Evolutionary conservation across 164 flowering plant genomes (phyloP).

Genomic region (Dillenia turbinata): DNA sequence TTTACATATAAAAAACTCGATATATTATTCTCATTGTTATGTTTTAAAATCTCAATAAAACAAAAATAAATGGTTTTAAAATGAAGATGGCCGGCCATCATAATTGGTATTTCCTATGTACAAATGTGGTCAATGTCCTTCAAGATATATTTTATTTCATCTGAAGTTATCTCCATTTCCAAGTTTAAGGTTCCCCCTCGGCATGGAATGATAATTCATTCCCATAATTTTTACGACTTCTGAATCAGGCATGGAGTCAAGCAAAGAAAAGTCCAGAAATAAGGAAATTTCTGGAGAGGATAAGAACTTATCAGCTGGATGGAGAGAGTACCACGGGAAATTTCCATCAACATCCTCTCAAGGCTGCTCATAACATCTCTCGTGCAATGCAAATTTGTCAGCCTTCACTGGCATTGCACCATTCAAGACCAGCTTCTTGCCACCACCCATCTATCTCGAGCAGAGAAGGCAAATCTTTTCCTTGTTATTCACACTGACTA

Average conservation of each 20-base stretch:
- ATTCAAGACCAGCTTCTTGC: slow-evolving; percentile 5
- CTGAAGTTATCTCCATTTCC: too few species aligned
- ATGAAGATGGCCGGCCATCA: too few species aligned
- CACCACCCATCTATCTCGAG: not conserved
- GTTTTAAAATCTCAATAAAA: too few species aligned
- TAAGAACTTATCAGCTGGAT: not conserved
- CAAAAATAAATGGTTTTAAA: too few species aligned
- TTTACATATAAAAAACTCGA: too few species aligned
- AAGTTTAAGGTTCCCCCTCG: too few species aligned
- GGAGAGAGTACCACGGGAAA: slow-evolving; percentile 9
- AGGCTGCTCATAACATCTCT: slow-evolving; percentile 12
- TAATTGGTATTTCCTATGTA: too few species aligned
- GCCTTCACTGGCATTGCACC: slow-evolving; percentile 9
- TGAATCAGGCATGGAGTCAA: not conserved
- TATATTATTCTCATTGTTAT: too few species aligned
- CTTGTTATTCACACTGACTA: slow-evolving; percentile 7
- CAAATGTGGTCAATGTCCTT: too few species aligned
- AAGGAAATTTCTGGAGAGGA: not conserved
- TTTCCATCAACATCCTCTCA: slow-evolving; percentile 12
- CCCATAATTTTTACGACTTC: too few species aligned
- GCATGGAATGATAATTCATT: too few species aligned
- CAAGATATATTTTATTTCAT: too few species aligned
- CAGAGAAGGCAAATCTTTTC: slow-evolving; percentile 3
- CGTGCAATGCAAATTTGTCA: slow-evolving; percentile 8
- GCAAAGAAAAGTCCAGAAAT: not conserved